Conservation (phyloP, 2,329 filamentous ascomycete species). For the Sclerotinia borealis region DNA sequence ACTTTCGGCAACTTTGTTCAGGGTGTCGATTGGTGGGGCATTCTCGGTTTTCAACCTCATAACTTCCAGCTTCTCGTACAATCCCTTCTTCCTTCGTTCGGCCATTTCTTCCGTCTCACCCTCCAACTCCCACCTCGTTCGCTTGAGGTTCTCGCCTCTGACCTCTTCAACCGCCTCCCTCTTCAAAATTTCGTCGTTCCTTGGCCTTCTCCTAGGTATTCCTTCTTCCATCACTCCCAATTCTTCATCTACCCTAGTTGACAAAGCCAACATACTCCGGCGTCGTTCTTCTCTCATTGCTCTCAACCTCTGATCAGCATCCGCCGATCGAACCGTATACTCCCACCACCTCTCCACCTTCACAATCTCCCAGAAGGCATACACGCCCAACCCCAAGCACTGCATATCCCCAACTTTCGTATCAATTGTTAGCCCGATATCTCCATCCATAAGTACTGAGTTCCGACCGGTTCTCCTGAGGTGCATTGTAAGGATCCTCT, state of each 20-base stretch:
- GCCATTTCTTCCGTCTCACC: no score
- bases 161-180: neutral
- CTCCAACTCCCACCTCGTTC: neutral
- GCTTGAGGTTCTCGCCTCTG: neutral
- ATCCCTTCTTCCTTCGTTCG: neutral
- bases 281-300: no score
- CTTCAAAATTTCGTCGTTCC: neutral
- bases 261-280: no score
- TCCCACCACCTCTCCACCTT: slow-evolving; percentile 3
- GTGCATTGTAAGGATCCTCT: neutral
- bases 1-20: neutral
- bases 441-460: neutral
- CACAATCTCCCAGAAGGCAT: neutral
- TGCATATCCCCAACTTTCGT: neutral
- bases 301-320: no score
- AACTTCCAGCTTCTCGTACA: neutral
- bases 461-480: neutral
- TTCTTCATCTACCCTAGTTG: neutral
- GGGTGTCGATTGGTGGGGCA: no score
- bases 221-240: neutral
- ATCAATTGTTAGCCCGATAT: neutral
- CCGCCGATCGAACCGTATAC: neutral
- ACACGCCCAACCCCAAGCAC: neutral
- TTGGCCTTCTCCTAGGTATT: neutral
- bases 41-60: neutral